phyloP scores from a whole-genome alignment of 2,329 filamentous ascomycete genomes.

The Leptodontidium sp. region DNA sequence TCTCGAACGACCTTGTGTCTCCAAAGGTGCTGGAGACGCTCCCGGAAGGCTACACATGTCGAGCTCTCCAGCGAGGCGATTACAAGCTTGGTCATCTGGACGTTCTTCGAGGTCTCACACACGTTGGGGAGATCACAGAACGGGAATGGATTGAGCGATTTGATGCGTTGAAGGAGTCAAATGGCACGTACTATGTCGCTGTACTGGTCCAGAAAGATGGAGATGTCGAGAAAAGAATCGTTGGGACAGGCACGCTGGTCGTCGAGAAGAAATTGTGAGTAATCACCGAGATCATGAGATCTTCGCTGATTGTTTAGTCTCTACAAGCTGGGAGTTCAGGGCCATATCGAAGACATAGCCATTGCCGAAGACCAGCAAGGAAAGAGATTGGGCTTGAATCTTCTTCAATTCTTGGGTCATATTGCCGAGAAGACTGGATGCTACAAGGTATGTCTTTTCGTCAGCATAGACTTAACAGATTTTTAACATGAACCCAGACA shows the following conservation, averaged over 20 bases:
- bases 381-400: constrained; percentile 90
- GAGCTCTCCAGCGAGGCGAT: constrained; percentile 74
- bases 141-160: constrained; percentile 80
- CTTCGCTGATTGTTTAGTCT: constrained; percentile 59
- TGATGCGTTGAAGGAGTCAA: constrained; percentile 75
- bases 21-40: constrained; percentile 75
- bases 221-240: constrained; percentile 70
- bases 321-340: constrained; percentile 81
- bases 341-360: constrained; percentile 97
- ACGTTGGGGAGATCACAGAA: constrained; percentile 83
- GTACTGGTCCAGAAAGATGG: constrained; percentile 73
- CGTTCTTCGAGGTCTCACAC: constrained; percentile 87
- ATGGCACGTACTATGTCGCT: constrained; percentile 81
- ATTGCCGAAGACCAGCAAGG: constrained; percentile 94
- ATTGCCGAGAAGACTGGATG: constrained; percentile 89
- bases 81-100: constrained; percentile 85
- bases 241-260: constrained; percentile 87
- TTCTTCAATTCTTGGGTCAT: constrained; percentile 91
- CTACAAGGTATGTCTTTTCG: constrained; percentile 72
- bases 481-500: constrained; percentile 42
- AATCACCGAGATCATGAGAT: background rate
- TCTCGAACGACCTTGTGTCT: constrained; percentile 79
- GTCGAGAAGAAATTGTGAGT: constrained; percentile 93
- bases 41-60: constrained; percentile 81
- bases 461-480: background rate